A percentile compares a stretch with the other conserved stretches of the same genome.
Conservation (phyloP, 257 asterid species). For the Solanum bulbocastanum region DNA sequence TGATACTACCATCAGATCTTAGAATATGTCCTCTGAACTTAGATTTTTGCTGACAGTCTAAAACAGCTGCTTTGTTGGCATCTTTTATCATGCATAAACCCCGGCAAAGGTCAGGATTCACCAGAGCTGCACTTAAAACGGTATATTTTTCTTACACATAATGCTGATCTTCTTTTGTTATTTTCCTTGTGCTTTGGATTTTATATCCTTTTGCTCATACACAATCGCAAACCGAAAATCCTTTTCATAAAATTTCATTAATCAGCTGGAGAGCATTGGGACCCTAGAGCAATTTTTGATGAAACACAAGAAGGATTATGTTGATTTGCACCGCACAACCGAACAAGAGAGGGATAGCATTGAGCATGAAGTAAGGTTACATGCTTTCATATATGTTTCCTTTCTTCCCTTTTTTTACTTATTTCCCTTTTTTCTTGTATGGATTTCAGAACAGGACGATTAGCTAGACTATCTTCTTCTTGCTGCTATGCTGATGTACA, state of each 20-base stretch:
- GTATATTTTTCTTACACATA: constrained; percentile 19
- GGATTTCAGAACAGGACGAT: background rate
- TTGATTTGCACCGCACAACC: constrained; percentile 81
- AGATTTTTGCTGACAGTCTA: constrained; percentile 41
- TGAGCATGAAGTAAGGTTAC: constrained; percentile 73
- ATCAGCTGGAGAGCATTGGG: constrained; percentile 68
- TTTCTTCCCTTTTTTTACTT: background rate
- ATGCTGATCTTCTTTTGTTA: background rate
- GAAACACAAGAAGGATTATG: constrained; percentile 90
- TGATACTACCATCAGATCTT: background rate
- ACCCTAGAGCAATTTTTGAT: constrained; percentile 69
- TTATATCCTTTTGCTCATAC: background rate
- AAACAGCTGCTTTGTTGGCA: constrained; percentile 74
- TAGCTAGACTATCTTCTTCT: background rate
- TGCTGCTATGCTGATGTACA: background rate
- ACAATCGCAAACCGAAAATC: background rate
- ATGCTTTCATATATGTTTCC: background rate
- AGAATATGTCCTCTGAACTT: constrained; percentile 5
- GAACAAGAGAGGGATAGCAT: constrained; percentile 90
- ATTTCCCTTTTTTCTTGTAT: background rate
- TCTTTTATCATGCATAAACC: constrained; percentile 73
- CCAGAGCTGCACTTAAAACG: constrained; percentile 76
- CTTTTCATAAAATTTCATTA: background rate
- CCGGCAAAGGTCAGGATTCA: constrained; percentile 55
- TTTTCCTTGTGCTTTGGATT: background rate